phyloP scores from a whole-genome alignment of 768 basidiomycete genomes.

The Cantharellus cinnabarinus region DNA sequence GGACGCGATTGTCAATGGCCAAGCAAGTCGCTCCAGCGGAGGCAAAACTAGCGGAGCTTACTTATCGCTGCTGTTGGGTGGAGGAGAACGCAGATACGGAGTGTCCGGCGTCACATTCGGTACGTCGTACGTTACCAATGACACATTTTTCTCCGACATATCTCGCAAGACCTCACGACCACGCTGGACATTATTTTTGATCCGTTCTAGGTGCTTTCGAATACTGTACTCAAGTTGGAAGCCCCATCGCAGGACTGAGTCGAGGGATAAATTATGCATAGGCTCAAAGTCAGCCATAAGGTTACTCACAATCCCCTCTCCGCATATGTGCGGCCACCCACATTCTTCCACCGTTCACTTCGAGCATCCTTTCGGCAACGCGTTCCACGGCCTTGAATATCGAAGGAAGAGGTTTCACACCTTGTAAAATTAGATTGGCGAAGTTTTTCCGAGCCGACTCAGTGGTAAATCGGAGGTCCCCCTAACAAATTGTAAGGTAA shows the following conservation, averaged over 20 bases:
- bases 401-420: slow-evolving; percentile 14
- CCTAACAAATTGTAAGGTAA: slow-evolving; percentile 11
- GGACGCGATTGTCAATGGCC: not conserved
- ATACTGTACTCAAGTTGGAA: not conserved
- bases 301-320: slow-evolving; percentile 9
- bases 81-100: too few relatives aligned
- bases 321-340: slow-evolving; percentile 9
- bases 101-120: slow-evolving; percentile 5
- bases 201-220: slow-evolving; percentile 1
- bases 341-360: slow-evolving; percentile 3
- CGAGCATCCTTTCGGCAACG: slow-evolving; percentile 1
- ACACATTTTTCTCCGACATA: not conserved
- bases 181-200: not conserved
- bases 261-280: not conserved
- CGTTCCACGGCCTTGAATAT: not conserved
- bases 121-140: not conserved
- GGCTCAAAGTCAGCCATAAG: not conserved
- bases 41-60: too few relatives aligned
- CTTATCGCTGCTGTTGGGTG: too few relatives aligned
- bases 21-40: too few relatives aligned
- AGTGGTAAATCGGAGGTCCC: slow-evolving; percentile 17
- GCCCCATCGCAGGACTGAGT: not conserved
- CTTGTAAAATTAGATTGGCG: slow-evolving; percentile 16
- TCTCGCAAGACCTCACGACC: not conserved
- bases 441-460: slow-evolving; percentile 16